These are phyloP conservation scores for Fomitopsis palustris DNA, from an alignment of 1,284 basidiomycete species.

Conservation along the genomic window DNA sequence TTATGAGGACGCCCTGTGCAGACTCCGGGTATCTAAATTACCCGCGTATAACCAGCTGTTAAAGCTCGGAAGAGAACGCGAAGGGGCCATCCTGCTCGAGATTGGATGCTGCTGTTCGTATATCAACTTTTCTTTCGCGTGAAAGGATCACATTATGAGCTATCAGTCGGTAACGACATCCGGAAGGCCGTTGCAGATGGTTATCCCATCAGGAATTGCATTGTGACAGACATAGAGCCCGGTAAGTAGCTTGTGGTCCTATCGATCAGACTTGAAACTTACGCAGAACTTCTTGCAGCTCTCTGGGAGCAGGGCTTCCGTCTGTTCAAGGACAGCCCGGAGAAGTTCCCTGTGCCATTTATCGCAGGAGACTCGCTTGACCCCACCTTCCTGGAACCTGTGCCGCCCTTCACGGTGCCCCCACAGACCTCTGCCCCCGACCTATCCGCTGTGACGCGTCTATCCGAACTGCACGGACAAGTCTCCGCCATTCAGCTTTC, in stretches of 20 bases:
- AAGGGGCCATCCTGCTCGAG: conserved; percentile 44
- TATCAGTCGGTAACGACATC: conserved; percentile 40
- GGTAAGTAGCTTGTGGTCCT: conserved; percentile 18
- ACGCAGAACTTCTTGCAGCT: conserved; percentile 7
- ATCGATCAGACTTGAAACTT: neutral
- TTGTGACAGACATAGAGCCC: conserved; percentile 32
- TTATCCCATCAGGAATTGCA: conserved; percentile 27
- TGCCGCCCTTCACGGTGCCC: conserved; percentile 18
- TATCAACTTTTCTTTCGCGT: neutral
- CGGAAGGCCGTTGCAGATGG: conserved; percentile 39
- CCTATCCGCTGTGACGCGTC: conserved; percentile 28
- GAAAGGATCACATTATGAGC: neutral
- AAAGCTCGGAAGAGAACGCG: conserved; percentile 32
- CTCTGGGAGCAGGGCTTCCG: conserved; percentile 27
- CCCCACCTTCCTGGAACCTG: conserved; percentile 24
- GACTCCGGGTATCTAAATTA: conserved; percentile 30
- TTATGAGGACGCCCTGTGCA: conserved; percentile 6
- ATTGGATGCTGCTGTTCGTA: conserved; percentile 44
- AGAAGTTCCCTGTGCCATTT: conserved; percentile 39
- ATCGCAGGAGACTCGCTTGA: conserved; percentile 40
- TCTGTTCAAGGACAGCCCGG: conserved; percentile 24
- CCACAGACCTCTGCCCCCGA: conserved; percentile 20
- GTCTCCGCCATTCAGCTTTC: conserved; percentile 41
- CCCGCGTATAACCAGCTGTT: conserved; percentile 41
- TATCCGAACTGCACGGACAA: conserved; percentile 38